A percentile compares a stretch with the other conserved stretches of the same genome.
Conservation (phyloP, 2,329 filamentous ascomycete species). For the Annulohypoxylon truncatum region DNA sequence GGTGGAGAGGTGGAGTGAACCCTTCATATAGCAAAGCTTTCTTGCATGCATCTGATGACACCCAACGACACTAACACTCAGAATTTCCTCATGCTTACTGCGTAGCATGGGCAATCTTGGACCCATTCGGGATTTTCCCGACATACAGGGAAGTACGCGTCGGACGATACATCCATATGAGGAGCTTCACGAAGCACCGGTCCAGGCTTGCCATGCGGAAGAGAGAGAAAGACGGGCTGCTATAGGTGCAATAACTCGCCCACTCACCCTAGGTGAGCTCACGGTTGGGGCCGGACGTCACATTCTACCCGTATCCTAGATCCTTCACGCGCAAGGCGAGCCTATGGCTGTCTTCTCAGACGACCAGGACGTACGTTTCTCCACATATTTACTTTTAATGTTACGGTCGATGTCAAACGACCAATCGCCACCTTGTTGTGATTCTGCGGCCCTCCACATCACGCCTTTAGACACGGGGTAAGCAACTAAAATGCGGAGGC, state of each 20-base stretch:
- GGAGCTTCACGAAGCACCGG: constrained; percentile 19
- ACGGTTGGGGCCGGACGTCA: constrained; percentile 31
- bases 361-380: constrained; percentile 16
- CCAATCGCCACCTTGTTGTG: constrained; percentile 27
- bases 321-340: constrained; percentile 28
- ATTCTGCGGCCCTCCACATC: constrained; percentile 27
- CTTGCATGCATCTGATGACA: constrained; percentile 39
- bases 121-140: constrained; percentile 35
- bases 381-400: constrained; percentile 24
- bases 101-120: constrained; percentile 33
- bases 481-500: constrained; percentile 28
- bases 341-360: constrained; percentile 16
- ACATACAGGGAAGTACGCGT: constrained; percentile 20
- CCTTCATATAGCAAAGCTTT: constrained; percentile 43
- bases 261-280: constrained; percentile 30
- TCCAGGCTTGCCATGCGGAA: constrained; percentile 14
- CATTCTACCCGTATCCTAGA: constrained; percentile 27
- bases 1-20: constrained; percentile 36
- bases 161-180: constrained; percentile 32
- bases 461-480: constrained; percentile 28
- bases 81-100: constrained; percentile 22
- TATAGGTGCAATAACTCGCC: constrained; percentile 40
- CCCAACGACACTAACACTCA: constrained; percentile 23
- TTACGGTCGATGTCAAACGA: constrained; percentile 21
- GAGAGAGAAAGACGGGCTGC: constrained; percentile 23